phyloP scores from a whole-genome alignment of 768 basidiomycete genomes.

The Hortiboletus flavorubellus region DNA sequence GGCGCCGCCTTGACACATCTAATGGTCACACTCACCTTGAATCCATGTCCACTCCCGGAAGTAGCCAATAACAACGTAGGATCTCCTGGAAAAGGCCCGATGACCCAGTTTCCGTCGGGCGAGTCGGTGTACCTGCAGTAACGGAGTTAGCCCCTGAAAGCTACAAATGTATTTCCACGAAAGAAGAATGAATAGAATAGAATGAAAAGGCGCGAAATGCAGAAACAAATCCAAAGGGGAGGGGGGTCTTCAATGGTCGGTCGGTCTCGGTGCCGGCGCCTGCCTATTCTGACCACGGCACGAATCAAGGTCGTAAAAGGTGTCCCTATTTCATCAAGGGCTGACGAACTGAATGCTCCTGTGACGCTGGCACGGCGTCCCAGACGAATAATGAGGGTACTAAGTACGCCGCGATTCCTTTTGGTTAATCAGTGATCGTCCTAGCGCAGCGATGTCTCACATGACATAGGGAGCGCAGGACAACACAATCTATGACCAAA shows the following conservation, averaged over 20 bases:
- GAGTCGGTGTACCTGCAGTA: conserved; percentile 81
- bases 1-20: background rate
- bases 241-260: conserved; percentile 10
- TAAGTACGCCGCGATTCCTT: background rate
- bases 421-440: background rate
- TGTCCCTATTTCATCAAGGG: background rate
- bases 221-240: background rate
- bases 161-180: background rate
- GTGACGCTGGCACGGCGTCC: background rate
- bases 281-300: background rate
- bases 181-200: background rate
- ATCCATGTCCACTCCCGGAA: conserved; percentile 85
- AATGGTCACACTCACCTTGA: conserved; percentile 52
- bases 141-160: background rate
- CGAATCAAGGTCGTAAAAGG: background rate
- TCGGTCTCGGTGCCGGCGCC: background rate
- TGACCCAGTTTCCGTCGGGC: conserved; percentile 84
- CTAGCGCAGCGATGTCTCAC: background rate
- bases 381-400: background rate
- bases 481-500: background rate
- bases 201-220: conserved; percentile 3
- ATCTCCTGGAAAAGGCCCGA: conserved; percentile 65
- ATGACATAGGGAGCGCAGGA: background rate
- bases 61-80: conserved; percentile 74
- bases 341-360: background rate